phyloP scores from a whole-genome alignment of 805 yeast species.

The Pichia californica region DNA sequence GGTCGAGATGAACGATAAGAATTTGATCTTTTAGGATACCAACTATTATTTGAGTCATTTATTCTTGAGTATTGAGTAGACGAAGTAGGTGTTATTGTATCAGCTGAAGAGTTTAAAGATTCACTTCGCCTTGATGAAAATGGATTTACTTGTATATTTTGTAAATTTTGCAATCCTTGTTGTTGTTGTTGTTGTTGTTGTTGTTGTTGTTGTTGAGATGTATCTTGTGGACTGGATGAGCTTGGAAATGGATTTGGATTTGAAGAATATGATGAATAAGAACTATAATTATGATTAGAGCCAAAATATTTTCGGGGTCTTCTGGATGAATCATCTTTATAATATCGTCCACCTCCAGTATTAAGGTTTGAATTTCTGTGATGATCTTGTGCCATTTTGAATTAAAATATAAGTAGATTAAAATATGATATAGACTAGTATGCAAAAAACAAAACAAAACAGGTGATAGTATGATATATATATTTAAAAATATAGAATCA shows the following conservation, averaged over 20 bases:
- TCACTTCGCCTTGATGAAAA: too few species aligned
- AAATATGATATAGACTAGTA: too few species aligned
- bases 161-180: not conserved
- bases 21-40: slow-evolving; percentile 1
- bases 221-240: too few species aligned
- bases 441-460: too few species aligned
- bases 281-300: slow-evolving; percentile 10
- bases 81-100: not conserved
- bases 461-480: too few species aligned
- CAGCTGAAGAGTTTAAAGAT: too few species aligned
- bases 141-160: too few species aligned
- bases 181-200: slow-evolving; percentile 2
- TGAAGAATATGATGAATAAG: slow-evolving; percentile 12
- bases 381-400: slow-evolving; percentile 10
- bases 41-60: slow-evolving; percentile 1
- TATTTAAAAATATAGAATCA: too few species aligned
- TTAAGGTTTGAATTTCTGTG: too few species aligned
- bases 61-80: slow-evolving; percentile 9
- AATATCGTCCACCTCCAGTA: slow-evolving; percentile 20
- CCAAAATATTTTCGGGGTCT: slow-evolving; percentile 20
- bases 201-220: too few species aligned
- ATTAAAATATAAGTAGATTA: not conserved
- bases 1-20: slow-evolving; percentile 6
- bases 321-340: slow-evolving; percentile 21
- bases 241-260: slow-evolving; percentile 27